Evolutionary conservation across 768 basidiomycete species (phyloP), one percentile per base, ranked within the genome.

Genomic region (Russula earlei): DNA sequence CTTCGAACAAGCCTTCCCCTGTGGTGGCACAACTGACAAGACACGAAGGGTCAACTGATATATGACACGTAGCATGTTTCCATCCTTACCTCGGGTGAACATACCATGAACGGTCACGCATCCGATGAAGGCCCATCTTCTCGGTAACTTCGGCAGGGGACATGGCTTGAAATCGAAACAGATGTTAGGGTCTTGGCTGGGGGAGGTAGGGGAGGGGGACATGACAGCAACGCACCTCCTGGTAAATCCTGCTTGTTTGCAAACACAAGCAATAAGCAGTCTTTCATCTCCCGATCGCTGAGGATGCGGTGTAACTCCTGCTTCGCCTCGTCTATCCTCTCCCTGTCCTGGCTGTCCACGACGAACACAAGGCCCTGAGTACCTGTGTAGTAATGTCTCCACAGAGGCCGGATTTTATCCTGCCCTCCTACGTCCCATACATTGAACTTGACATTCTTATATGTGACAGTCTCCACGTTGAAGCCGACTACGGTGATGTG

Each of bases 361-460:
- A 98, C 95, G 68, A 96, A 98, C 53, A 98, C 94, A 61, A 98
- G 83, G 55, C 94, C 95, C 73, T 98, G 95, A 1, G 95, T 98
- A 58, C 95, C 95, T 12, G 95, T 97, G 75, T 97, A 98, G 72
- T 98, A 98, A 72, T 98, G 95, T 73, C 95, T 80, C 95, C 95
- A 98, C 40, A 98, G 77, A 24, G 95, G 95, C 49, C 95, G 81
- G 67, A 98, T 98, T 80, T 98, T 98, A 77, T 98, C 95, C 74
- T 98, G 95, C n/a, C 95, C 95, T 65, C 95, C 95, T 38, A 98
- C 95, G 68, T 96, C 92, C 91, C 92, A 89, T 7, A 90, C 86
- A 63, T 91, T 91, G 75, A 91, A 92, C 69, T 90, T 90, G 67
- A 91, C 93, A 60, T 98, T 97, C 80, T 96, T 96, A 75, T 98